phyloP scores from a whole-genome alignment of 495 filamentous ascomycete genomes.

The Saxophila tyrrhenica region DNA sequence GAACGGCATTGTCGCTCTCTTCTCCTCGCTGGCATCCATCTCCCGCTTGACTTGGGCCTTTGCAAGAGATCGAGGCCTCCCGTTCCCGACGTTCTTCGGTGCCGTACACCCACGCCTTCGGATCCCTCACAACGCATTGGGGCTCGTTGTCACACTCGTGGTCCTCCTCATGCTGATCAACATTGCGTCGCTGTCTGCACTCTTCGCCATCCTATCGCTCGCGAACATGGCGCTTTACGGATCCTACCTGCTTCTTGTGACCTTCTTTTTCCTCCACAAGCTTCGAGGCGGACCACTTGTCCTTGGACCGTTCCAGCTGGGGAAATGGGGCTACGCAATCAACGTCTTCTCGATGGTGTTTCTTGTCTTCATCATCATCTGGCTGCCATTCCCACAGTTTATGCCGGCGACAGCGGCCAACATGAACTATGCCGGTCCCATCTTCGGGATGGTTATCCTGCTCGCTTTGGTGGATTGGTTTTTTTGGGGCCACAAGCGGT shows the following conservation, averaged over 20 bases:
- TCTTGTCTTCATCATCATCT: constrained; percentile 33
- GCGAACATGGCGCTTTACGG: constrained; percentile 37
- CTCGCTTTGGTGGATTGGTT: constrained; percentile 19
- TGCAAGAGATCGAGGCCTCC: not conserved
- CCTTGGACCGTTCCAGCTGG: constrained; percentile 23
- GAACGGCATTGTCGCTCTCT: constrained; percentile 31
- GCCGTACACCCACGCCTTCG: constrained; percentile 30
- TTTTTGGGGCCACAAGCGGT: constrained; percentile 18
- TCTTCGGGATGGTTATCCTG: constrained; percentile 17
- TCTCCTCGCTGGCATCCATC: not conserved
- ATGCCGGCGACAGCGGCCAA: constrained; percentile 33
- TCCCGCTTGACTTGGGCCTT: constrained; percentile 5
- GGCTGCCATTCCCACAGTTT: constrained; percentile 36
- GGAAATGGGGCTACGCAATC: constrained; percentile 28
- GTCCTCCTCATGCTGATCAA: constrained; percentile 39
- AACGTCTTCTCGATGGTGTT: constrained; percentile 37
- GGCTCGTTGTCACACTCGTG: constrained; percentile 30
- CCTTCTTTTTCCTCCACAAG: constrained; percentile 29
- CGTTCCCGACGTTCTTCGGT: not conserved
- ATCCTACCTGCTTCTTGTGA: constrained; percentile 39
- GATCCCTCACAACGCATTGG: constrained; percentile 38
- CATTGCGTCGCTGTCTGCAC: constrained; percentile 36
- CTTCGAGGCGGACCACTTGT: constrained; percentile 22
- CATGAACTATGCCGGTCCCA: constrained; percentile 38
- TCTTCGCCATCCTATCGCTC: constrained; percentile 41